A percentile compares a stretch with the other conserved stretches of the same genome.
These are phyloP conservation scores for Geosiphon pyriformis DNA, from an alignment of 192 early-diverging fungal species.

Conservation along the genomic window DNA sequence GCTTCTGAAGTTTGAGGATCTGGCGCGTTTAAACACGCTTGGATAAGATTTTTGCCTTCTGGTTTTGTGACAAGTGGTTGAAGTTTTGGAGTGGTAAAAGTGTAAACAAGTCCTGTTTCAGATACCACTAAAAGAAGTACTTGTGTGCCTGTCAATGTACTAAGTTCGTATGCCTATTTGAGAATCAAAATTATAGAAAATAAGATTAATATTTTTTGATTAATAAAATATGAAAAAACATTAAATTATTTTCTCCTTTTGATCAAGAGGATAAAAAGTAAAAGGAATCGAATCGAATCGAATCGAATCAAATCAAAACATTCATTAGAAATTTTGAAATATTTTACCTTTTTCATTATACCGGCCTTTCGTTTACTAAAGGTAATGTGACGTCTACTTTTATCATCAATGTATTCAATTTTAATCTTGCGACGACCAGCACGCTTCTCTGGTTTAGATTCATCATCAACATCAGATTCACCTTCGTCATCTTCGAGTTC, in stretches of 20 bases:
- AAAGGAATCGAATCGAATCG: too few species aligned
- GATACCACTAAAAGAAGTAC: constrained; percentile 89
- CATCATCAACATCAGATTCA: constrained; percentile 62
- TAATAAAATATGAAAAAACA: background rate
- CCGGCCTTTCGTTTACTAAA: constrained; percentile 94
- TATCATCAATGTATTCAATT: constrained; percentile 94
- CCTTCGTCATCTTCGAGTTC: constrained; percentile 47
- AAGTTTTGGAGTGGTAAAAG: constrained; percentile 89
- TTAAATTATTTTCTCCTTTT: background rate
- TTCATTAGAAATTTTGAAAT: too few species aligned
- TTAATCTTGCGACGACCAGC: constrained; percentile 90
- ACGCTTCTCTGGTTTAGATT: constrained; percentile 57
- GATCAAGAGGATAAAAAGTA: too few species aligned
- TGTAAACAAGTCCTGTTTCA: constrained; percentile 93
- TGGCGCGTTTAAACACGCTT: constrained; percentile 85
- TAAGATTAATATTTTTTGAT: background rate
- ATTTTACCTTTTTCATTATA: constrained; percentile 94
- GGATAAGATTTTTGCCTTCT: constrained; percentile 90
- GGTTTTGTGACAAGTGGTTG: constrained; percentile 88
- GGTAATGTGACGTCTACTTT: constrained; percentile 87
- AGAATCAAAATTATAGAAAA: constrained; percentile 21
- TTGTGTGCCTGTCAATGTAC: constrained; percentile 91
- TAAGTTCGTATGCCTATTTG: constrained; percentile 81
- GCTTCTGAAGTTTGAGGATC: constrained; percentile 39
- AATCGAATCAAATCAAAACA: too few species aligned